Base-by-base conservation (phyloP, 2,329 filamentous ascomycete genomes). In the Periconia sp. region DNA sequence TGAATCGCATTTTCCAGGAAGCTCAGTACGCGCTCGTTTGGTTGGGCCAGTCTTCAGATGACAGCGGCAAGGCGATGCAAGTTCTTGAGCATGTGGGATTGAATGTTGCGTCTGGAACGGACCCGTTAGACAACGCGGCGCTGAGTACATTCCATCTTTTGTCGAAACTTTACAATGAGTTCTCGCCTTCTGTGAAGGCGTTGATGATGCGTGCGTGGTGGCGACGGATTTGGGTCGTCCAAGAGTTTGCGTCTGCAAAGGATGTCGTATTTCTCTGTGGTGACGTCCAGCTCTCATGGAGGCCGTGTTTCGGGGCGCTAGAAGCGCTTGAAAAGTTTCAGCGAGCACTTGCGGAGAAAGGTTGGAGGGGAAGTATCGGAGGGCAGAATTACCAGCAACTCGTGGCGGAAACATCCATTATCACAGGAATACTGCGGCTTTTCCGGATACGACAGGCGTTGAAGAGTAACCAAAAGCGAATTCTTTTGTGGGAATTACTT, bases 1-100 rank as follows among this genome's bases (percentile, higher is more conserved):
- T 48, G 45, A 33, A 33, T 11, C 11, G 29, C 18, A 48, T 48
- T 19, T 48, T 46, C 19, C 19, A 31, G 16, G 28, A 31, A 16
- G 37, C 37, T 3, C 28, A 31, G n/a, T 40, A 40, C 23, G 37
- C 37, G 5, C 19, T 40, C 5, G 37, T 40, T 9, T 40, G 37
- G 37, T 16, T 40, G 4, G 37, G 37, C 4, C 28, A 26, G 9
- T 31, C 37, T 8, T 32, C 26, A 15, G 7, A 23, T 4, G 37
- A 40, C 15, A 40, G 37, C 21, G 37, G 18, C 2, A 40, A 32
- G 17, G 37, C 37, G 5, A 40, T 40, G 37, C 18, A 40, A 22
- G 37, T 31, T 12, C 37, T 40, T 23, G 37, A 40, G n/a, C 28
- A 40, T 24, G 28, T 40, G 25, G 37, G 37, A 5, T 16, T 40